phyloP scores from a whole-genome alignment of 352 stramenopile genomes.

The Phytophthora ramorum region DNA sequence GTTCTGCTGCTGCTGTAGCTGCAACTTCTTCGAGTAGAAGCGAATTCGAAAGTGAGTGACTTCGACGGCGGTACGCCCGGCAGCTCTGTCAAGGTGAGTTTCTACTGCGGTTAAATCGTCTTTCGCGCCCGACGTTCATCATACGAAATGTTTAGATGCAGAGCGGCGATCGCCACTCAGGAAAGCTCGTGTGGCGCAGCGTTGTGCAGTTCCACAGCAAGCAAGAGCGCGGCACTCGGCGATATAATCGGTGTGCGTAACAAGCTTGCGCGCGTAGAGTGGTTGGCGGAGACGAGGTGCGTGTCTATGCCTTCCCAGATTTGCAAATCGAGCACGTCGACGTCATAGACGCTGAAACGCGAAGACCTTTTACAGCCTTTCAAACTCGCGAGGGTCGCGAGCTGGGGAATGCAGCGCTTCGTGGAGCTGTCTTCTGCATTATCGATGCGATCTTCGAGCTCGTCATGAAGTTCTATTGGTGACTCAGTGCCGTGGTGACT shows the following conservation, averaged over 20 bases:
- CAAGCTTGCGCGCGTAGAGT: not conserved
- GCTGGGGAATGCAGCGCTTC: not conserved
- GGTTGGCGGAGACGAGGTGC: constrained; percentile 8
- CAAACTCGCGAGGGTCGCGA: not conserved
- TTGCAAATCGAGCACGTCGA: constrained; percentile 18
- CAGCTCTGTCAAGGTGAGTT: constrained; percentile 8
- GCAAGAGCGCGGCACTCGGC: constrained; percentile 7
- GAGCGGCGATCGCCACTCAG: not conserved
- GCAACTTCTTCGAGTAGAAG: not conserved
- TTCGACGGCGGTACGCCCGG: not conserved
- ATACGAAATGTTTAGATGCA: constrained; percentile 20
- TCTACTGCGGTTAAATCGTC: not conserved
- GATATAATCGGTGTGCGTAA: constrained; percentile 3
- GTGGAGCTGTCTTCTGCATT: not conserved
- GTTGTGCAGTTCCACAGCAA: constrained; percentile 10
- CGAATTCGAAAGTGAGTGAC: constrained; percentile 9
- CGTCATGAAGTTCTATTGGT: not conserved
- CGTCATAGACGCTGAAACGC: constrained; percentile 15
- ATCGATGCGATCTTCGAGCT: not conserved
- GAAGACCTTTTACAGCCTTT: constrained; percentile 5
- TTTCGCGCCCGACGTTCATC: constrained; percentile 20
- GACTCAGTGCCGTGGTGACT: not conserved
- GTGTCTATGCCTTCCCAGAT: constrained; percentile 23
- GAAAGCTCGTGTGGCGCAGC: constrained; percentile 22
- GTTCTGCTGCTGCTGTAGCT: not conserved